phyloP scores from a whole-genome alignment of 768 basidiomycete species.

The Pleurotus tuoliensis region DNA sequence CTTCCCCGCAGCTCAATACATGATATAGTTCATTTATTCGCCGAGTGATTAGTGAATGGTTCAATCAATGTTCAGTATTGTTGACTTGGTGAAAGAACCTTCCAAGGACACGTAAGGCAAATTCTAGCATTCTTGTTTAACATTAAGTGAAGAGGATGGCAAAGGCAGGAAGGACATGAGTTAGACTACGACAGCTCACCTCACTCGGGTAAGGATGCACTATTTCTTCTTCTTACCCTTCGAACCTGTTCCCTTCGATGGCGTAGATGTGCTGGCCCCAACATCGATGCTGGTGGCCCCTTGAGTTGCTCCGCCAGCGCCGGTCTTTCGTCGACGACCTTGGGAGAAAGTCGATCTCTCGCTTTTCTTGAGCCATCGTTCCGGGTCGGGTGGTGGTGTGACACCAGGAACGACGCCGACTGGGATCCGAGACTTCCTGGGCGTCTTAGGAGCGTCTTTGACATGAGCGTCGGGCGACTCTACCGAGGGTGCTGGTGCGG shows the following conservation, averaged over 20 bases:
- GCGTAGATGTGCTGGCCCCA: constrained; percentile 21
- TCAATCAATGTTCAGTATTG: too few relatives aligned
- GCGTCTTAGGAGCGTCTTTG: constrained; percentile 35
- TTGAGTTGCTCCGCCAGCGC: constrained; percentile 62
- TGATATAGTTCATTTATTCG: too few relatives aligned
- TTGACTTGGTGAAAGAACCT: too few relatives aligned
- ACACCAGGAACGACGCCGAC: constrained; percentile 74
- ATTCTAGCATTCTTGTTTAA: too few relatives aligned
- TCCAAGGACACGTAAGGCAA: too few relatives aligned
- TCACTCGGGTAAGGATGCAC: background rate
- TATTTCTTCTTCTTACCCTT: constrained; percentile 74
- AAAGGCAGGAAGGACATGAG: constrained; percentile 8
- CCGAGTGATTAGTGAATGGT: too few relatives aligned
- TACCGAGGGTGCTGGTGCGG: constrained; percentile 17
- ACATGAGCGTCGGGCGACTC: constrained; percentile 23
- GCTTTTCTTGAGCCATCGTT: constrained; percentile 86
- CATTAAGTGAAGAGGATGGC: background rate
- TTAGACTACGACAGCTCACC: constrained; percentile 11
- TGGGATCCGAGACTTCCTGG: constrained; percentile 66
- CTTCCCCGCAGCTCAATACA: too few relatives aligned
- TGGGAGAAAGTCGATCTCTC: constrained; percentile 61
- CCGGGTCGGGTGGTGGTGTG: constrained; percentile 81
- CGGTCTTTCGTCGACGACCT: constrained; percentile 50
- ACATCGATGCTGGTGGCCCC: constrained; percentile 45
- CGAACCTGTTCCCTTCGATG: constrained; percentile 35